Percentiles rank a stretch among this genome's conserved stretches.
These are phyloP conservation scores for Macrocybe gigantea DNA, from an alignment of 768 basidiomycete genomes.

Conservation along the genomic window DNA sequence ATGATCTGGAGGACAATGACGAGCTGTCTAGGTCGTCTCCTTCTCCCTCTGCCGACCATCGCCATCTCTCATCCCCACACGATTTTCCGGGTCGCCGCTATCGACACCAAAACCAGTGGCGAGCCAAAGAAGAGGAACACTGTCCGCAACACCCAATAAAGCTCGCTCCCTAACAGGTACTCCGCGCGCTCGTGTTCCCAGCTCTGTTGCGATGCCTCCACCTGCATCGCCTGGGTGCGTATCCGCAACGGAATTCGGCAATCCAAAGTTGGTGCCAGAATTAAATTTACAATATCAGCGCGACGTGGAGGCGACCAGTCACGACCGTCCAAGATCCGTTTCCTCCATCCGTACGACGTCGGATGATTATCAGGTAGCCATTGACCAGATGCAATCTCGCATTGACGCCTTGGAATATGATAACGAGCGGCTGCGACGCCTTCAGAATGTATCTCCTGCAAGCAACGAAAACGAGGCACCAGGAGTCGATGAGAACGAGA, in stretches of 20 bases:
- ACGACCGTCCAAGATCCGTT: conserved; percentile 35
- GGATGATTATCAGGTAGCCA: conserved; percentile 27
- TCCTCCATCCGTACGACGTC: conserved; percentile 26
- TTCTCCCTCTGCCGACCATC: too few species aligned
- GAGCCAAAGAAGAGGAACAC: too few species aligned
- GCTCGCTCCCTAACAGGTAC: conserved; percentile 42
- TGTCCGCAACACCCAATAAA: conserved; percentile 14
- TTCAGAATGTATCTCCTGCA: neutral
- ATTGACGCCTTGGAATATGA: conserved; percentile 67
- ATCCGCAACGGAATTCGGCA: conserved; percentile 21
- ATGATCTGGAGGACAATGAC: too few species aligned
- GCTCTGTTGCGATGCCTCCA: conserved; percentile 77
- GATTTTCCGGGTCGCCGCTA: conserved; percentile 57
- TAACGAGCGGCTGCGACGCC: conserved; percentile 50
- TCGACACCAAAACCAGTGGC: conserved; percentile 55
- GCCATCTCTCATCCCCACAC: conserved; percentile 25
- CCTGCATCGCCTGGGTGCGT: conserved; percentile 59
- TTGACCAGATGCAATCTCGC: conserved; percentile 40
- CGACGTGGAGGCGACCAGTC: neutral
- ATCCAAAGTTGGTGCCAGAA: conserved; percentile 2
- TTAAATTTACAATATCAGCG: conserved; percentile 1
- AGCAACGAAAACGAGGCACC: too few species aligned
- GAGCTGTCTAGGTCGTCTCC: too few species aligned
- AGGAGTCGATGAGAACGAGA: too few species aligned
- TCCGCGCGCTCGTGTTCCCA: conserved; percentile 63